Evolutionary conservation across 257 asterid species (phyloP).

Genomic region (Rhazya stricta): DNA sequence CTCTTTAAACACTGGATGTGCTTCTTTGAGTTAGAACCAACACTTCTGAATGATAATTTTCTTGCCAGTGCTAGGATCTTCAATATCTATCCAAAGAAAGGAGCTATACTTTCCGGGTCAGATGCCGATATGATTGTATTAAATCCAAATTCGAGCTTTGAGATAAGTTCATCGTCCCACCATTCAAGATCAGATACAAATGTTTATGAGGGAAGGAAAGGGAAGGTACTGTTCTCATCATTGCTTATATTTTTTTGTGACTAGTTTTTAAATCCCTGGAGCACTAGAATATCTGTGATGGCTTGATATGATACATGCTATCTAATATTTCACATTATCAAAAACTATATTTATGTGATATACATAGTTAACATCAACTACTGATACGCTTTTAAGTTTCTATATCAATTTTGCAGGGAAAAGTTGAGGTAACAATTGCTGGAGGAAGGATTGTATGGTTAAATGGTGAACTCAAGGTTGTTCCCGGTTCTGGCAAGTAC

Average conservation of each 20-base stretch:
- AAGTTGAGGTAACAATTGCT: conserved; percentile 84
- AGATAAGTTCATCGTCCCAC: conserved; percentile 68
- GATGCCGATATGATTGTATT: conserved; percentile 91
- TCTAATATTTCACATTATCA: no score
- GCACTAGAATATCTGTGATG: no score
- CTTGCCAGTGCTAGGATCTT: conserved; percentile 74
- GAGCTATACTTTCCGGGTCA: conserved; percentile 85
- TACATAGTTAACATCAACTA: no score
- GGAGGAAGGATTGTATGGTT: conserved; percentile 92
- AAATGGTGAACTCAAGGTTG: conserved; percentile 54
- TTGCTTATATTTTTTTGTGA: no score
- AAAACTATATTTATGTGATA: no score
- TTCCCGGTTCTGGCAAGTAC: conserved; percentile 76
- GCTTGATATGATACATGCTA: no score
- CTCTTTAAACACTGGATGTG: neutral
- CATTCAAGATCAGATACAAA: conserved; percentile 85
- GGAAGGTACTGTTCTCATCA: conserved; percentile 47
- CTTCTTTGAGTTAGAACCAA: neutral
- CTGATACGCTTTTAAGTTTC: neutral
- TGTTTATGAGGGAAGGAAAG: conserved; percentile 80
- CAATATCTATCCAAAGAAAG: conserved; percentile 93
- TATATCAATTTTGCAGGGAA: conserved; percentile 46
- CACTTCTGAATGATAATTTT: neutral
- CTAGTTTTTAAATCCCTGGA: no score
- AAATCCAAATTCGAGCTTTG: conserved; percentile 80